phyloP scores from a whole-genome alignment of 805 yeast species.

The Kazachstania martiniae region DNA sequence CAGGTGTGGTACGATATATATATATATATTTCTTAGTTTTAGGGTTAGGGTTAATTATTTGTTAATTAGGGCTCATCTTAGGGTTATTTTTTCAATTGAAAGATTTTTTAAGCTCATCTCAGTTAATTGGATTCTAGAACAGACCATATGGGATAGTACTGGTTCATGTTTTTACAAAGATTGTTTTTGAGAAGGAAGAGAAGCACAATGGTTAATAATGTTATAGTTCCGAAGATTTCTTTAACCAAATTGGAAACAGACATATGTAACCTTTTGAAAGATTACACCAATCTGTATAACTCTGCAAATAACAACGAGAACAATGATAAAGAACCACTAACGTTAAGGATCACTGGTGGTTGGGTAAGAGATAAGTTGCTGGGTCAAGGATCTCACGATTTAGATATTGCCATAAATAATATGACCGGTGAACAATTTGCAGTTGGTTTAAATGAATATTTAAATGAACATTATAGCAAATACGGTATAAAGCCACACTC shows the following conservation, averaged over 20 bases:
- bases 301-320: background rate
- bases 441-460: conserved; percentile 43
- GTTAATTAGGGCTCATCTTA: too few species aligned
- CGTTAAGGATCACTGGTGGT: conserved; percentile 81
- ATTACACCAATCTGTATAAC: conserved; percentile 22
- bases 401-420: conserved; percentile 83
- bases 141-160: background rate
- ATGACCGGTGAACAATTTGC: conserved; percentile 86
- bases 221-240: conserved; percentile 1
- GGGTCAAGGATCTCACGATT: conserved; percentile 70
- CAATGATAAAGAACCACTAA: conserved; percentile 10
- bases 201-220: too few species aligned
- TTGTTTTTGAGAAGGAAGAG: too few species aligned
- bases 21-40: too few species aligned
- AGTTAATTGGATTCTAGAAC: too few species aligned
- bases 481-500: conserved; percentile 29
- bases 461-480: conserved; percentile 25
- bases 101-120: too few species aligned
- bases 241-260: conserved; percentile 15
- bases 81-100: too few species aligned
- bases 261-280: conserved; percentile 22
- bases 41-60: too few species aligned
- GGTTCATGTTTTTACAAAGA: too few species aligned
- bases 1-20: too few species aligned
- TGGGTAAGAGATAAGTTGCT: conserved; percentile 95